phyloP scores from a whole-genome alignment of 306 rosid genomes.

The Cicer arietinum region DNA sequence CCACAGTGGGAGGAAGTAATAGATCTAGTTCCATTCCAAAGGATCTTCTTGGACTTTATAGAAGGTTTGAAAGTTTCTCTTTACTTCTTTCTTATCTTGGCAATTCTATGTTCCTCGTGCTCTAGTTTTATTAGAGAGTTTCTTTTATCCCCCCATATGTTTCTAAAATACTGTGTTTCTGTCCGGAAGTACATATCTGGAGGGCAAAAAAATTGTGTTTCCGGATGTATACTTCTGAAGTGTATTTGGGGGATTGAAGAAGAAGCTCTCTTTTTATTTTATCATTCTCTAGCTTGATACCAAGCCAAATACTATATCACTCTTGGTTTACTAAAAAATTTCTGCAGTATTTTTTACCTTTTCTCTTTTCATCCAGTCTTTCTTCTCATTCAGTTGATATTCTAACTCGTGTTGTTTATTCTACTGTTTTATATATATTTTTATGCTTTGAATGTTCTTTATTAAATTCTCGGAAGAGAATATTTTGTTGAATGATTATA shows the following conservation, averaged over 20 bases:
- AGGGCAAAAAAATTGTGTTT: no score
- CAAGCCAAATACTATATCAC: conserved; percentile 1
- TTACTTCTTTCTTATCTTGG: conserved; percentile 36
- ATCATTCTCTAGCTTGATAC: conserved; percentile 37
- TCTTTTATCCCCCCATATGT: no score
- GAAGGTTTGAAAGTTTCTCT: conserved; percentile 58
- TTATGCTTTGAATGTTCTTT: conserved; percentile 3
- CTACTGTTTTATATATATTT: conserved; percentile 3
- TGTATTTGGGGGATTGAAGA: no score
- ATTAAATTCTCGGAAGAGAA: neutral
- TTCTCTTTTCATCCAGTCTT: conserved; percentile 28
- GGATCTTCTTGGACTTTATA: conserved; percentile 72
- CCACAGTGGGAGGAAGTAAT: conserved; percentile 45
- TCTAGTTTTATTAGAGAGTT: neutral
- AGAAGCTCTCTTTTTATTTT: neutral
- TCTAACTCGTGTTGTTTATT: conserved; percentile 16
- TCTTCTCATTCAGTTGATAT: conserved; percentile 28
- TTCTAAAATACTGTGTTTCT: no score
- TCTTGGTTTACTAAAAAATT: conserved; percentile 29
- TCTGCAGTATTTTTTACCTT: conserved; percentile 8
- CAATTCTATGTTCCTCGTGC: neutral
- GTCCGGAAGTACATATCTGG: no score
- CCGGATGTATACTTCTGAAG: no score
- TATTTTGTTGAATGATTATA: conserved; percentile 28
- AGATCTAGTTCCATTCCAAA: conserved; percentile 57